Base-by-base conservation (phyloP, 1,284 basidiomycete genomes). In the Wolfiporia cocos region DNA sequence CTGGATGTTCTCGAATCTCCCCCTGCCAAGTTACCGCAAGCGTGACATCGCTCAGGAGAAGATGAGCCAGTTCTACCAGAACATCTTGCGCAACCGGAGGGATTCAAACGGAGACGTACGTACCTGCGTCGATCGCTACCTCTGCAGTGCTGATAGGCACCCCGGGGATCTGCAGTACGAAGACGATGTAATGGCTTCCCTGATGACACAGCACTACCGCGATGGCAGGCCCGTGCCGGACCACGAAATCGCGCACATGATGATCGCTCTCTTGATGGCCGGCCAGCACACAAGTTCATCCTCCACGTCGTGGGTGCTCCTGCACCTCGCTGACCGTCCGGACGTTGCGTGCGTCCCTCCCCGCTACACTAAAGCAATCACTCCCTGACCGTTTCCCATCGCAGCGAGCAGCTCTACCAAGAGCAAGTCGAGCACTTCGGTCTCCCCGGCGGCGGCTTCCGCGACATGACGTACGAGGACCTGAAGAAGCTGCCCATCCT, bases 231-330 rank as follows among this genome's bases (percentile, higher is more conserved):
- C 73, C 1, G 75, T 99, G 24, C 76, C 74, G 38, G 92, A 98
- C 58, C 83, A 89, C 51, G 93, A 98, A 64, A 87, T 99, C 49
- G 92, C 96, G 0, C 95, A 98, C 59, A 94, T 98, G 60, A 85
- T 99, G 86, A 94, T 93, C 53, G 91, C 92, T 17, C 74, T 94
- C 35, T 79, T 95, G 49, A 94, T 95, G 92, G 95, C 95, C 30
- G 96, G 96, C 20, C 96, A 99, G 67, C 96, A 99, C 69, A 99
- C 96, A 0, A 91, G 86, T 53, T 94, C 92, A 15, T 88, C 95
- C 0, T 90, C 92, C 9, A 81, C 82, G 19, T 84, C 91, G 4
- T 99, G 96, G 96, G 66, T 86, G n/a, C 71, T 99, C 30, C 76
- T 98, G 37, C 91, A 96, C 55, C 66, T 99, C 17, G 95, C 92